Conservation (phyloP, 2,329 filamentous ascomycete genomes). For the Talaromyces sp. region DNA sequence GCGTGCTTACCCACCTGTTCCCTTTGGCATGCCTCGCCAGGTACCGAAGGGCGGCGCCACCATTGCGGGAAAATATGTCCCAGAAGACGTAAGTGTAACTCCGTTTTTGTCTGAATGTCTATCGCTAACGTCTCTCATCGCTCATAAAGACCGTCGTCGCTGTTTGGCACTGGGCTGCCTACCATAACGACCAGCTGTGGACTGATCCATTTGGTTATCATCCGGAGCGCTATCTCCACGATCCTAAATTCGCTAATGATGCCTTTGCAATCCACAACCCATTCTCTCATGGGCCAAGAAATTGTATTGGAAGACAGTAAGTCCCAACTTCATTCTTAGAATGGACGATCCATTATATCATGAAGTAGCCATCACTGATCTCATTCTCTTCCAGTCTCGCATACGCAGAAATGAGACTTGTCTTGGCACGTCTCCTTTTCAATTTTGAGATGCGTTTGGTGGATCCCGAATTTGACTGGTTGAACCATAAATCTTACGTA, state of each 20-base stretch:
- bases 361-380: no score
- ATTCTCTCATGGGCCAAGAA: background rate
- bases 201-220: background rate
- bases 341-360: no score
- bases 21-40: background rate
- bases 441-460: background rate
- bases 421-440: background rate
- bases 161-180: slow-evolving; percentile 46
- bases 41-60: background rate
- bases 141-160: slow-evolving; percentile 35
- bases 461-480: background rate
- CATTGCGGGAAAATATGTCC: slow-evolving; percentile 12
- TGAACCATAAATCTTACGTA: background rate
- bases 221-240: background rate
- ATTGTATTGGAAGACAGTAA: background rate
- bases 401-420: background rate
- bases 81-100: slow-evolving; percentile 24
- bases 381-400: background rate
- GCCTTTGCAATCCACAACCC: background rate
- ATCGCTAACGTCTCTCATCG: background rate
- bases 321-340: no score
- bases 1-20: slow-evolving; percentile 39
- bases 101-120: background rate
- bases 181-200: slow-evolving; percentile 26
- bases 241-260: background rate